phyloP scores from a whole-genome alignment of 2,329 filamentous ascomycete genomes.

The Dryadomyces quercus-mongolicae region DNA sequence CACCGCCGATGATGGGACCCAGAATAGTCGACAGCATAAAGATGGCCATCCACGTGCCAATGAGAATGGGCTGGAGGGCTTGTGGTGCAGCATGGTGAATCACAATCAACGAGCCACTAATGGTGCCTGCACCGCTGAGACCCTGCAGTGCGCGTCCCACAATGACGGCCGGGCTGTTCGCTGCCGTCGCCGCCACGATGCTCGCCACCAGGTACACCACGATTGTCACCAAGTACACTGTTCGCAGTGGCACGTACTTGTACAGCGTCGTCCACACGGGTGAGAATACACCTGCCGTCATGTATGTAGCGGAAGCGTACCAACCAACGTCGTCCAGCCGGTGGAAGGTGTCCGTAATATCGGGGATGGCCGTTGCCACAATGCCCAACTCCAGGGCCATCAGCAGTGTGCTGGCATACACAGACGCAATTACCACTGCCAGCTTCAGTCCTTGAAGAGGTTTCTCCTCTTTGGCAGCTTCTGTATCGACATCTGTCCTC shows the following conservation, averaged over 20 bases:
- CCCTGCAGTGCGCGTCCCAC: constrained; percentile 14
- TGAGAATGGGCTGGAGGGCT: constrained; percentile 25
- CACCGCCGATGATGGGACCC: constrained; percentile 13
- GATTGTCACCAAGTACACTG: constrained; percentile 20
- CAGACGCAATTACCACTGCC: background rate
- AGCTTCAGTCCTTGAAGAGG: background rate
- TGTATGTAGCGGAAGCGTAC: constrained; percentile 5
- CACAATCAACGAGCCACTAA: constrained; percentile 17
- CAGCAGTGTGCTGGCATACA: background rate
- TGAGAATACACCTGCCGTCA: constrained; percentile 15
- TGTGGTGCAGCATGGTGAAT: constrained; percentile 23
- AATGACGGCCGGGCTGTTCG: constrained; percentile 12
- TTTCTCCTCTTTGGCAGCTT: background rate
- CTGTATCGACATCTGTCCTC: background rate
- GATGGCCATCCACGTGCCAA: constrained; percentile 19
- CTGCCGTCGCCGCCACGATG: constrained; percentile 17
- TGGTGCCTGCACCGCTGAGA: constrained; percentile 12
- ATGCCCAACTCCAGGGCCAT: constrained; percentile 12
- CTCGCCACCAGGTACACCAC: constrained; percentile 25
- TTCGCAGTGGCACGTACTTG: constrained; percentile 20
- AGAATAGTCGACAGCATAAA: constrained; percentile 22
- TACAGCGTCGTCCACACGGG: constrained; percentile 21
- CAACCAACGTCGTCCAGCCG: constrained; percentile 5
- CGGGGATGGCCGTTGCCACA: constrained; percentile 18
- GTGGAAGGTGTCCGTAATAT: constrained; percentile 6